Base-by-base conservation (phyloP, 164 flowering plant species). In the Magnolia changhungtana region DNA sequence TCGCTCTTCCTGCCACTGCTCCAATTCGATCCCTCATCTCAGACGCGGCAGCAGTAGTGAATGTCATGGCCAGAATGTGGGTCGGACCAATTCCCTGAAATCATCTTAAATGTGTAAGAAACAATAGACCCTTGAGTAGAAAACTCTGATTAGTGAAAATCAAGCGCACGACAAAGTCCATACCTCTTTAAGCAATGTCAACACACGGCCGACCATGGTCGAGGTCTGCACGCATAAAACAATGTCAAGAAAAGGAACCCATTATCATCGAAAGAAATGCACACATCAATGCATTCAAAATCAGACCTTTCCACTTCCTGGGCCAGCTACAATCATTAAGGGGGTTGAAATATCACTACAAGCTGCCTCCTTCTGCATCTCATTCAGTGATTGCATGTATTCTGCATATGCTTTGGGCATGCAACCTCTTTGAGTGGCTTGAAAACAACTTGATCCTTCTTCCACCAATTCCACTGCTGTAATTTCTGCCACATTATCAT, bases 261-360 rank as follows among this genome's bases (percentile, higher is more conserved):
- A 27, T 14, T 19, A 52, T 6, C 13, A 72, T 51, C 63, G 27
- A 50, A 29, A 58, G 63, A 72, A 77, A 59, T 37, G 7, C 10
- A 74, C 9, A 6, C 7, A 52, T 21, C 49, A 76, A 31, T 2
- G 68, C 13, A 73, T 51, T 18, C 20, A 66, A 67, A 37, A 45
- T 63, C 61, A 51, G 69, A 93, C 98, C 98, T 95, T 95, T 75
- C 99, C 99, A 81, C 99, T 95, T 85, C 99, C 99, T 23, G 99
- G 99, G 78, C 99, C 99, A 82, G 99, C 99, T 79, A 92, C 84
- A 82, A 95, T 91, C 91, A 95, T 86, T 71, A 93, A 81, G 61
- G 99, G 99, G 66, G 78, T 78, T 59, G 93, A 88, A 71, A 89
- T 83, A 80, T 93, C 92, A 86, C 86, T 80, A 78, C 91, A 92